Evolutionary conservation across 2,329 filamentous ascomycete genomes (phyloP), one percentile per base, ranked within the genome.

Genomic region (Apiospora arundinis): DNA sequence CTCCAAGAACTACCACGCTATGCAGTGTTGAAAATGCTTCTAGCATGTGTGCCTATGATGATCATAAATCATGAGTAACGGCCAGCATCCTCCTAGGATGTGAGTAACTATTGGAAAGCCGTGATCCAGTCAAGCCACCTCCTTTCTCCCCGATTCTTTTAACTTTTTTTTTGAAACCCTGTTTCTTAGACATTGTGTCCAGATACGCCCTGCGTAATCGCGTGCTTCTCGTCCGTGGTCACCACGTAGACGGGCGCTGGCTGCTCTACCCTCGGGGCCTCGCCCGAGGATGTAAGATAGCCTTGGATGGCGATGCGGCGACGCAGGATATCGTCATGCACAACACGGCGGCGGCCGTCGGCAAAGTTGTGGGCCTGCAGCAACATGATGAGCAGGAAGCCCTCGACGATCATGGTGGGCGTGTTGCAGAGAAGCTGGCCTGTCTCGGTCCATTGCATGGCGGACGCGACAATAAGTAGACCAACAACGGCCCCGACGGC

Each of bases 401-500:
- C 76, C 70, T 81, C 80, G 49, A 82, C 77, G 25, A 82, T 77
- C 69, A 79, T 82, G 16, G 80, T 79, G 4, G 80, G 79, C 6
- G 81, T 76, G 71, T 82, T 82, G 52, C 76, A 81, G 18, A 81
- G 73, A 25, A 81, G 73, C 65, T 82, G 80, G 7, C 80, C 80
- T 0, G 79, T 81, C 16, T 76, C 70, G 37, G 72, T 80, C 80
- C 80, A 81, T 5, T 72, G 44, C 78, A 80, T 77, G 1, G 74
- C 76, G 49, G 77, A 80, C 0, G 80, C 76, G 9, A 74, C 76
- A 46, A 75, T 67, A 2, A 82, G 25, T 8, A 80, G 74, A 4
- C 25, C 37, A 2, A 52, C 21, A 16, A 67, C 68, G 14, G 28
- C 18, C 9, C 25, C 67, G 7, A 72, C 52, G 42, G 70, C 67